These are phyloP conservation scores for Zoysia pacifica DNA, from an alignment of 176 grass and related monocot species.

Conservation along the genomic window DNA sequence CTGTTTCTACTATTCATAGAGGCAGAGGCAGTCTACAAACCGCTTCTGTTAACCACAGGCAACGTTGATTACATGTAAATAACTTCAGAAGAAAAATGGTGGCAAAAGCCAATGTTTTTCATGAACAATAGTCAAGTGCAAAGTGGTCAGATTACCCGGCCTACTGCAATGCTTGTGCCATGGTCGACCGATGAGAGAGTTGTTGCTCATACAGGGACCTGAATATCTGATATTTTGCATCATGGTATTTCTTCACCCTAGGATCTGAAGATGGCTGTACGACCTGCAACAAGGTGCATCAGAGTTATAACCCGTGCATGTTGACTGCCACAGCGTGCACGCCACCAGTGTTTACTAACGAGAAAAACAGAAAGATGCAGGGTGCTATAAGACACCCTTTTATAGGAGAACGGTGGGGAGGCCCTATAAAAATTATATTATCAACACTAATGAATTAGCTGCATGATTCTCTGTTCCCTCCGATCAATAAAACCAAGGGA, in stretches of 20 bases:
- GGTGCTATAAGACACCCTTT: neutral
- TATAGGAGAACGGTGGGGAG: neutral
- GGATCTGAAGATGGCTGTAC: slow-evolving; percentile 68
- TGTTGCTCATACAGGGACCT: slow-evolving; percentile 89
- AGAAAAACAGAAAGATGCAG: neutral
- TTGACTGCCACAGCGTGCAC: neutral
- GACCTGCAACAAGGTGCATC: slow-evolving; percentile 53
- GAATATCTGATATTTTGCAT: slow-evolving; percentile 87
- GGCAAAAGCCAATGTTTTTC: neutral
- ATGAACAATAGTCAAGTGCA: neutral
- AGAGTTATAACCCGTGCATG: slow-evolving; percentile 7
- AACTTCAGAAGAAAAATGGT: neutral
- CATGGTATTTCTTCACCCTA: slow-evolving; percentile 86
- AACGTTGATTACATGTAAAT: neutral
- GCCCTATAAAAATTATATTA: neutral
- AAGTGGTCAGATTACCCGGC: neutral
- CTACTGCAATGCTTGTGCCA: slow-evolving; percentile 65
- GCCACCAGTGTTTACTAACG: neutral
- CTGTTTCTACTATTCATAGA: neutral
- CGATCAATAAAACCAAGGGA: neutral
- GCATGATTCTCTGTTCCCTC: neutral
- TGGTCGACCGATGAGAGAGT: slow-evolving; percentile 58
- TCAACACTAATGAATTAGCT: neutral
- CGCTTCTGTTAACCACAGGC: neutral
- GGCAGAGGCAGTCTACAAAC: neutral